Percentiles rank a stretch among this genome's conserved stretches.
Conservation (phyloP, 1,284 basidiomycete species). For the Sparassis latifolia region DNA sequence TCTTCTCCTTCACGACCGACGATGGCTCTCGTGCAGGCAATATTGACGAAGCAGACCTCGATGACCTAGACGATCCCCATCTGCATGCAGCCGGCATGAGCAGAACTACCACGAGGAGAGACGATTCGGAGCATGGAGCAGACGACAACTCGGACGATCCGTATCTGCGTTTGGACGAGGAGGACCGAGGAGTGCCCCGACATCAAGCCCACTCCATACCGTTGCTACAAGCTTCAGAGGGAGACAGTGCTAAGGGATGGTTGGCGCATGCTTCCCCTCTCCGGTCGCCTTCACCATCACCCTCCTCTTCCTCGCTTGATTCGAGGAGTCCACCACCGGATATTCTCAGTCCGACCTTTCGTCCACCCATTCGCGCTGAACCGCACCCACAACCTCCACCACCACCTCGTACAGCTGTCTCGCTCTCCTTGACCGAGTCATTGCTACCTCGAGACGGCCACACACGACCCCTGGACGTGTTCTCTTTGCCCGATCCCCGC, state of each 20-base stretch:
- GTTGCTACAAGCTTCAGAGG: slow-evolving; percentile 35
- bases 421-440: slow-evolving; percentile 66
- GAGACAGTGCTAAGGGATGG: slow-evolving; percentile 52
- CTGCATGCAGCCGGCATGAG: slow-evolving; percentile 39
- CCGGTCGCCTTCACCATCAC: slow-evolving; percentile 40
- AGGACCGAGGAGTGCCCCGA: slow-evolving; percentile 33
- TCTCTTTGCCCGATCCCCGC: slow-evolving; percentile 68
- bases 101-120: slow-evolving; percentile 22
- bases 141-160: slow-evolving; percentile 62
- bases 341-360: slow-evolving; percentile 21
- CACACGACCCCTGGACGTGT: slow-evolving; percentile 56
- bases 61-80: slow-evolving; percentile 71
- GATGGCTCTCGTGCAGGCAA: slow-evolving; percentile 52
- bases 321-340: slow-evolving; percentile 36
- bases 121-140: slow-evolving; percentile 17
- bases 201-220: slow-evolving; percentile 44
- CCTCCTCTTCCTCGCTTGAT: slow-evolving; percentile 42
- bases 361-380: slow-evolving; percentile 20
- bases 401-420: slow-evolving; percentile 33
- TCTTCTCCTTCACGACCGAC: slow-evolving; percentile 77
- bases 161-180: slow-evolving; percentile 64
- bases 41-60: slow-evolving; percentile 44
- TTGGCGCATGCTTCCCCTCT: slow-evolving; percentile 57
- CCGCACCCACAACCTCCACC: slow-evolving; percentile 20
- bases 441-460: slow-evolving; percentile 63